phyloP scores from a whole-genome alignment of 2,329 filamentous ascomycete species.

The Diaporthe eres region DNA sequence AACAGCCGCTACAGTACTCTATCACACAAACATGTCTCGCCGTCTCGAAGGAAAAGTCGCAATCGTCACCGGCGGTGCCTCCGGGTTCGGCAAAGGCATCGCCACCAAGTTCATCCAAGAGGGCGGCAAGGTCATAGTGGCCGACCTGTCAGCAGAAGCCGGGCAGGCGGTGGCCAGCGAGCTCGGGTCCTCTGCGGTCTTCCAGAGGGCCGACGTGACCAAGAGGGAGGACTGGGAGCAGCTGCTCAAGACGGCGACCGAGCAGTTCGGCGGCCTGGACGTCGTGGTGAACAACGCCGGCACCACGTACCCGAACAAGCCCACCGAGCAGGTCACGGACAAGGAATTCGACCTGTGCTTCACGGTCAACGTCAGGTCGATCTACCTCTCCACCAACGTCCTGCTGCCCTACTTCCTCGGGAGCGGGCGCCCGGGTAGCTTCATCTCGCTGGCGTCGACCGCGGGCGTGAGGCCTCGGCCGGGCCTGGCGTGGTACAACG shows the following conservation, averaged over 20 bases:
- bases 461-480: conserved; percentile 73
- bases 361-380: conserved; percentile 77
- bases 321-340: conserved; percentile 74
- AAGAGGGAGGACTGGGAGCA: conserved; percentile 66
- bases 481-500: conserved; percentile 78
- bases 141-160: conserved; percentile 64
- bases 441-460: conserved; percentile 77
- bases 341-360: conserved; percentile 77
- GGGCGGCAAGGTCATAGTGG: conserved; percentile 47
- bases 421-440: conserved; percentile 68
- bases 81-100: conserved; percentile 70
- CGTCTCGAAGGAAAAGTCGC: conserved; percentile 68
- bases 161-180: conserved; percentile 60
- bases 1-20: too few species aligned
- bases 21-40: conserved; percentile 36
- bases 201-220: conserved; percentile 62
- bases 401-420: conserved; percentile 73
- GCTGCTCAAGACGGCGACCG: conserved; percentile 60
- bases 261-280: conserved; percentile 66
- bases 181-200: conserved; percentile 58
- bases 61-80: conserved; percentile 68
- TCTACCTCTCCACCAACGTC: conserved; percentile 72
- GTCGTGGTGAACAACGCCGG: conserved; percentile 75
- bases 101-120: conserved; percentile 53
- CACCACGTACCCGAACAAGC: conserved; percentile 71